These are phyloP conservation scores for Penicillium malachiteum DNA, from an alignment of 495 filamentous ascomycete genomes.

Conservation along the genomic window DNA sequence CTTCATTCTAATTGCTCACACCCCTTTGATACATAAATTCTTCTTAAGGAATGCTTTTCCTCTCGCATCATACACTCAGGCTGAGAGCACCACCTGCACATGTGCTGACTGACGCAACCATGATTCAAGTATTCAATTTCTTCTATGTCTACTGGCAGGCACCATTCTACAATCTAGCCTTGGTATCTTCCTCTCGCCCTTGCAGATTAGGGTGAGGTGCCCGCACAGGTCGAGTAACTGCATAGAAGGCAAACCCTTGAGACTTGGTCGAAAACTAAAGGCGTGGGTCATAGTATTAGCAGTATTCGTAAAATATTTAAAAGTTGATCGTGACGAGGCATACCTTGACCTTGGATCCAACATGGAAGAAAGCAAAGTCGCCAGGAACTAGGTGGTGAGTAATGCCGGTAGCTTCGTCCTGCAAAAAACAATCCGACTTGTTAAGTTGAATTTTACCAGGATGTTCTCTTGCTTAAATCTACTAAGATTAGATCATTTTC, in stretches of 20 bases:
- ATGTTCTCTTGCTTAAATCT: neutral
- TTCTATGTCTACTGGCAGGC: neutral
- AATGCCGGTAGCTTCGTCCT: conserved; percentile 35
- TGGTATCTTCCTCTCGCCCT: conserved; percentile 20
- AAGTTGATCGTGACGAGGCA: neutral
- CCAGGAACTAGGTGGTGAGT: conserved; percentile 32
- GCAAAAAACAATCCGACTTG: neutral
- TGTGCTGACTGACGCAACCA: neutral
- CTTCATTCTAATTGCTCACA: no score
- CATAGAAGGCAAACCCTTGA: conserved; percentile 30
- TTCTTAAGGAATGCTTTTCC: no score
- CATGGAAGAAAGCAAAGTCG: conserved; percentile 36
- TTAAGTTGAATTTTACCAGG: neutral
- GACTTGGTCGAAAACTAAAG: conserved; percentile 37
- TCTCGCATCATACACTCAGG: no score
- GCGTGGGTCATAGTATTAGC: neutral
- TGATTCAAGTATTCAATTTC: neutral
- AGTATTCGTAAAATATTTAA: neutral
- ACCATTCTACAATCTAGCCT: conserved; percentile 3
- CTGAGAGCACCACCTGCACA: no score
- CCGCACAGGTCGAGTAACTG: conserved; percentile 28
- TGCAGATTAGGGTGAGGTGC: conserved; percentile 27
- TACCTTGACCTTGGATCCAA: conserved; percentile 35
- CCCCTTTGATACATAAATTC: no score
- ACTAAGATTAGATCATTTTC: neutral